Evolutionary conservation across 345 rosid genomes (phyloP), one percentile per base, ranked within the genome.

Genomic region (Citrus medica): DNA sequence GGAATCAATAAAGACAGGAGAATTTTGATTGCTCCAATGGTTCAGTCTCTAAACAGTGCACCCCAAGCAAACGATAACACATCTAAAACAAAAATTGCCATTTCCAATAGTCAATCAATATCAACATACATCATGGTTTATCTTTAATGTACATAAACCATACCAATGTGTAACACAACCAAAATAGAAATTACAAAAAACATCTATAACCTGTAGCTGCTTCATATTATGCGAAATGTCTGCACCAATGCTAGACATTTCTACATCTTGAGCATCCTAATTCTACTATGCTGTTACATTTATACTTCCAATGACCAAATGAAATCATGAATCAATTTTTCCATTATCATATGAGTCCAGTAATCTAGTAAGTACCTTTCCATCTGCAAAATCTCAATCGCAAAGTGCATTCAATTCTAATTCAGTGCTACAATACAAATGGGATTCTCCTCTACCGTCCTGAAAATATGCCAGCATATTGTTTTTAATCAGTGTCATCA

Each of bases 381-480:
- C 61, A 61, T 69, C 32, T 51, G 9, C 21, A 19, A 42, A 75
- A 67, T n/a, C 69, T 46, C 61, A 46, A 61, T 61, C 1, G 3
- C 27, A 9, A 25, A n/a, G 37, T 46, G 16, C 61, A 69, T 16
- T 30, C 59, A 67, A 60, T 19, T 33, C 62, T 46, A 40, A 70
- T 61, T 32, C 68, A 69, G 24, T 12, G 59, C 74, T 13, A 69
- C 38, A 30, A 37, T 12, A 27, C 17, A 25, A 66, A 24, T 55
- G 17, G 16, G 14, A 51, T 16, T 17, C 6, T 76, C 21, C 24
- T 53, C 24, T 33, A 35, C 55, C 19, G 27, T 76, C 79, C 73
- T 67, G 78, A 25, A 76, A 67, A 55, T 7, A 55, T 67, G 35
- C 46, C 51, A 25, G 67, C 73, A 76, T 7, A 55, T 25, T 32